Evolutionary conservation across 2,329 filamentous ascomycete genomes (phyloP).

Genomic region (Parafenestella ontariensis): DNA sequence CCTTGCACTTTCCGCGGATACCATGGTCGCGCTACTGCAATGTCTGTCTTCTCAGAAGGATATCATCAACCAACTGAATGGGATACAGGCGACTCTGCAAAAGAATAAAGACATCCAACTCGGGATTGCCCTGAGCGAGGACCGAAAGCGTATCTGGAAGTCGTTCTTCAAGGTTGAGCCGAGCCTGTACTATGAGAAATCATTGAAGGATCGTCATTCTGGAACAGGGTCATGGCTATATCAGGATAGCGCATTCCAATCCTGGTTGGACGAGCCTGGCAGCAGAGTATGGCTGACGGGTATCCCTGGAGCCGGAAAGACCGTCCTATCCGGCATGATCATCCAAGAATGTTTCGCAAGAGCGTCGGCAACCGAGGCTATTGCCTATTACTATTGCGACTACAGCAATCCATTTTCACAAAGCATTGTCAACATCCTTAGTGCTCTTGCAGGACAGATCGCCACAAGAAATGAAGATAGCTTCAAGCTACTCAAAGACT

Average conservation of each 20-base stretch:
- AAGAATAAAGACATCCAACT: slow-evolving; percentile 7
- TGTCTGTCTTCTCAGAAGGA: slow-evolving; percentile 5
- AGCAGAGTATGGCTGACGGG: slow-evolving; percentile 13
- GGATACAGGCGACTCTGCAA: background rate
- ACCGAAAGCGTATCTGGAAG: slow-evolving; percentile 4
- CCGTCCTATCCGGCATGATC: slow-evolving; percentile 10
- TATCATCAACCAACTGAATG: background rate
- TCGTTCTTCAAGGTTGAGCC: slow-evolving; percentile 13
- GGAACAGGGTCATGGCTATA: slow-evolving; percentile 13
- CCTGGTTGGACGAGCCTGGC: slow-evolving; percentile 3
- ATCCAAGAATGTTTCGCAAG: slow-evolving; percentile 5
- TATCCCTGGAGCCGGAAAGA: slow-evolving; percentile 19
- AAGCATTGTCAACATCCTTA: slow-evolving; percentile 26
- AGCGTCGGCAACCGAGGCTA: background rate
- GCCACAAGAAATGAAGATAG: slow-evolving; percentile 34
- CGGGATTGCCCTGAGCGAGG: slow-evolving; percentile 5
- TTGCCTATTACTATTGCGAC: slow-evolving; percentile 42
- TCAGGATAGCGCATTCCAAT: slow-evolving; percentile 2
- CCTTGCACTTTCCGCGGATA: slow-evolving; percentile 10
- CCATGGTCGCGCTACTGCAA: slow-evolving; percentile 4
- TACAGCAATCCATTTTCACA: slow-evolving; percentile 31
- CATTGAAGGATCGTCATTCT: background rate
- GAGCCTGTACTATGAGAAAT: background rate
- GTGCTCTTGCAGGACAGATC: slow-evolving; percentile 37
- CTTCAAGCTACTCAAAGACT: slow-evolving; percentile 15